A percentile compares a stretch with the other conserved stretches of the same genome.
These are phyloP conservation scores for Chloroidium sp. DNA, from an alignment of 163 green algal species.

Conservation along the genomic window DNA sequence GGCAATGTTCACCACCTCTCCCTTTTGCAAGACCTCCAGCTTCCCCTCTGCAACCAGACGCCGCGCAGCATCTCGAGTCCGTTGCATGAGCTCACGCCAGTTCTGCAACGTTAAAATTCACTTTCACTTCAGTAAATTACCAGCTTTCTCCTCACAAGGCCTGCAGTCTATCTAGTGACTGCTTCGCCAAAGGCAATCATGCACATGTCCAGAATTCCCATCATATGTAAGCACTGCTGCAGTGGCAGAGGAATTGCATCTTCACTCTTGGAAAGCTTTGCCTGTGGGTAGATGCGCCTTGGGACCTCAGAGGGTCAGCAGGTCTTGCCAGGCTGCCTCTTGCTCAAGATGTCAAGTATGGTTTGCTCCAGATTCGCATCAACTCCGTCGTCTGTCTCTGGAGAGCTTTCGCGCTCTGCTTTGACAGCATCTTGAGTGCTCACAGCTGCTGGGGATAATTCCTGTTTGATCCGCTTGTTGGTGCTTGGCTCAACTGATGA, in stretches of 20 bases:
- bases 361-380: background rate
- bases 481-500: background rate
- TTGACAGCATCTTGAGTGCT: background rate
- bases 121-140: too few species aligned
- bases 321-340: constrained; percentile 1
- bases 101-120: background rate
- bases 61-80: constrained; percentile 11
- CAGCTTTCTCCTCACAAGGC: too few species aligned
- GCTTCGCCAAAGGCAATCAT: too few species aligned
- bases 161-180: too few species aligned
- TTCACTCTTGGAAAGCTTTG: too few species aligned
- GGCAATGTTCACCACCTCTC: constrained; percentile 8
- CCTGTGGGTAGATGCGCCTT: background rate
- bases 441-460: background rate
- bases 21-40: constrained; percentile 23
- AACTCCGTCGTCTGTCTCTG: background rate
- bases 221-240: background rate
- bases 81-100: constrained; percentile 15
- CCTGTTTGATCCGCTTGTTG: background rate
- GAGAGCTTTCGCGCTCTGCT: background rate
- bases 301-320: constrained; percentile 33
- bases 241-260: too few species aligned
- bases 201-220: background rate
- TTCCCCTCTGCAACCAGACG: constrained; percentile 5
- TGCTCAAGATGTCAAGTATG: background rate